Evolutionary conservation across 495 filamentous ascomycete species (phyloP).

Genomic region (Corynascus novoguineensis): DNA sequence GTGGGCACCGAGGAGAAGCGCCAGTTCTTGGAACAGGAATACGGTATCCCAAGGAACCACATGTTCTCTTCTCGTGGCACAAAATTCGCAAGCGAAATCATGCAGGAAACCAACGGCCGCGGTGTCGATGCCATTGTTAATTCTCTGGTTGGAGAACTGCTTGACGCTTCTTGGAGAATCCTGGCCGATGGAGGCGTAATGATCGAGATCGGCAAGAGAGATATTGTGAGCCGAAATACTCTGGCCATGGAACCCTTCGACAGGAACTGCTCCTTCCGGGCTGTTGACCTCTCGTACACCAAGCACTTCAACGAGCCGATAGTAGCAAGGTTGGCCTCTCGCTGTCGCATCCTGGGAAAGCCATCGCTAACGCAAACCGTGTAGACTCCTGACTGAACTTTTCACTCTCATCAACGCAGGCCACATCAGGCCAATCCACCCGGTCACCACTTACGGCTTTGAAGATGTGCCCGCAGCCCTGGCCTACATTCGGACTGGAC

Average conservation of each 20-base stretch:
- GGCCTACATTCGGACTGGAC: slow-evolving; percentile 31
- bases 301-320: slow-evolving; percentile 38
- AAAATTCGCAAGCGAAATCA: slow-evolving; percentile 39
- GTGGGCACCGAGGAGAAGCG: slow-evolving; percentile 42
- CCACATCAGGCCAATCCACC: slow-evolving; percentile 35
- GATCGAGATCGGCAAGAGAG: slow-evolving; percentile 46
- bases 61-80: slow-evolving; percentile 33
- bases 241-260: slow-evolving; percentile 45
- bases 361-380: too few relatives aligned
- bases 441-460: slow-evolving; percentile 4
- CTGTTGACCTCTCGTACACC: slow-evolving; percentile 37
- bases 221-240: slow-evolving; percentile 23
- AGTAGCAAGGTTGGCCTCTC: too few relatives aligned
- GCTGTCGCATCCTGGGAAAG: too few relatives aligned
- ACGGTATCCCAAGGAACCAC: slow-evolving; percentile 35
- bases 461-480: slow-evolving; percentile 2
- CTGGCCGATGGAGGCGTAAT: slow-evolving; percentile 46
- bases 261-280: slow-evolving; percentile 41
- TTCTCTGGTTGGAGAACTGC: slow-evolving; percentile 45
- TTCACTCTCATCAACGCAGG: slow-evolving; percentile 24
- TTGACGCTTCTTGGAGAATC: slow-evolving; percentile 44
- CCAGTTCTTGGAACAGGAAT: slow-evolving; percentile 31
- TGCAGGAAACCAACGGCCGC: slow-evolving; percentile 36
- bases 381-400: slow-evolving; percentile 11
- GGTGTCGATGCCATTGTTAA: slow-evolving; percentile 53